phyloP scores from a whole-genome alignment of 177 flowering plant genomes.

The Telopea speciosissima region DNA sequence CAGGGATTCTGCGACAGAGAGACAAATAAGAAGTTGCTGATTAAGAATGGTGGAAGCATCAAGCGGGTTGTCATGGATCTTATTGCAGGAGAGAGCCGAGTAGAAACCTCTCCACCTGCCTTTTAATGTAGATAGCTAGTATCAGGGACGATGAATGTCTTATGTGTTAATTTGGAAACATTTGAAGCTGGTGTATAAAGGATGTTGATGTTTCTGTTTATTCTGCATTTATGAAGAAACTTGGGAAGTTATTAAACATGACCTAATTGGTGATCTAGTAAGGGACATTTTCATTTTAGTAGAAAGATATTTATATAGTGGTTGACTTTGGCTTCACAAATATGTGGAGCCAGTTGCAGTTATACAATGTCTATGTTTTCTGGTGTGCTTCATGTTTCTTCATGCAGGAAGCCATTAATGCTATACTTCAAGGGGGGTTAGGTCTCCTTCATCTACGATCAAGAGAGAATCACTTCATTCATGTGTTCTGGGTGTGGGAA shows the following conservation, averaged over 20 bases:
- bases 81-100: conserved; percentile 42
- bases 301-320: too few species aligned
- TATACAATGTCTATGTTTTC: background rate
- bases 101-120: background rate
- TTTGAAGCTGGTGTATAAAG: background rate
- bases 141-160: background rate
- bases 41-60: conserved; percentile 86
- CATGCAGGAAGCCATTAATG: too few species aligned
- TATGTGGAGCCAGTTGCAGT: too few species aligned
- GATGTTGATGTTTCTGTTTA: too few species aligned
- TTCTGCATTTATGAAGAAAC: background rate
- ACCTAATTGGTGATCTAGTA: background rate
- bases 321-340: too few species aligned
- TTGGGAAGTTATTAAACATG: background rate
- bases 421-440: too few species aligned
- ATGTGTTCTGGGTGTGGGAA: too few species aligned
- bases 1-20: conserved; percentile 77
- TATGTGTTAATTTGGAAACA: too few species aligned
- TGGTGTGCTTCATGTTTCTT: background rate
- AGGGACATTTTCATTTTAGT: too few species aligned
- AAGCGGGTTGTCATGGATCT: conserved; percentile 93
- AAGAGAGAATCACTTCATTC: too few species aligned
- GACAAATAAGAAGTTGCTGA: conserved; percentile 62
- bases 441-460: too few species aligned
- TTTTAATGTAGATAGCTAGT: background rate